These are phyloP conservation scores for Amesomyces nigricolor DNA, from an alignment of 2,329 filamentous ascomycete genomes.

Conservation along the genomic window DNA sequence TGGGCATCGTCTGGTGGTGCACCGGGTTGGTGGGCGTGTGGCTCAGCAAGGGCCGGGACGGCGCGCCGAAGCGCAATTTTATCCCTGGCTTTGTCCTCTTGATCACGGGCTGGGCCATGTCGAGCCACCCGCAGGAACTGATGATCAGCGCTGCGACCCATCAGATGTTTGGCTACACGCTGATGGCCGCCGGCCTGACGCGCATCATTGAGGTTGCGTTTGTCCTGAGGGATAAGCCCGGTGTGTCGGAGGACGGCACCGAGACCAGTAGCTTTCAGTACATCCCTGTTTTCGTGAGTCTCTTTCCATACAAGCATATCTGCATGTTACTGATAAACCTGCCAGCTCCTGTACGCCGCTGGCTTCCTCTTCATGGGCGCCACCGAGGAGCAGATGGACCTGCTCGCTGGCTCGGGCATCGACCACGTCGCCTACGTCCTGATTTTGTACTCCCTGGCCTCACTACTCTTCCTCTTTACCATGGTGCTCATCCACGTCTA, in stretches of 20 bases:
- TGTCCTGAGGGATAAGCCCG: slow-evolving; percentile 66
- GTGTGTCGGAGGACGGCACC: slow-evolving; percentile 59
- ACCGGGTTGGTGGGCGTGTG: slow-evolving; percentile 87
- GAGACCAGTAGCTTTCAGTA: slow-evolving; percentile 60
- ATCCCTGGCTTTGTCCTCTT: slow-evolving; percentile 87
- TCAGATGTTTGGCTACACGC: slow-evolving; percentile 82
- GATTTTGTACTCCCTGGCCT: slow-evolving; percentile 84
- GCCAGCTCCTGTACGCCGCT: slow-evolving; percentile 75
- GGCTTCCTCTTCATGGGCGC: slow-evolving; percentile 98
- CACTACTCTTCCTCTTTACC: slow-evolving; percentile 83
- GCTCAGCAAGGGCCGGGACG: slow-evolving; percentile 79
- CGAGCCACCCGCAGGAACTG: slow-evolving; percentile 77
- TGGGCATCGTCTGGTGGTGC: slow-evolving; percentile 99
- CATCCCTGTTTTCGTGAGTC: slow-evolving; percentile 52
- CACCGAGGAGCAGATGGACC: slow-evolving; percentile 88
- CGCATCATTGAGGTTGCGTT: slow-evolving; percentile 91
- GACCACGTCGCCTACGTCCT: slow-evolving; percentile 90
- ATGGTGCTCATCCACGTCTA: slow-evolving; percentile 84
- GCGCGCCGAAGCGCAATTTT: slow-evolving; percentile 84
- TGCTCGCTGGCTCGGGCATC: slow-evolving; percentile 67
- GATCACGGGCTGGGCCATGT: slow-evolving; percentile 94
- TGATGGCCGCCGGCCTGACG: slow-evolving; percentile 82
- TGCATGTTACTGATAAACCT: neutral
- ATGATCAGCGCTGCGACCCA: slow-evolving; percentile 85
- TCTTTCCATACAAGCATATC: neutral